A percentile compares a stretch with the other conserved stretches of the same genome.
Conservation (phyloP, 495 filamentous ascomycete genomes). For the Aspergillus panamensis region DNA sequence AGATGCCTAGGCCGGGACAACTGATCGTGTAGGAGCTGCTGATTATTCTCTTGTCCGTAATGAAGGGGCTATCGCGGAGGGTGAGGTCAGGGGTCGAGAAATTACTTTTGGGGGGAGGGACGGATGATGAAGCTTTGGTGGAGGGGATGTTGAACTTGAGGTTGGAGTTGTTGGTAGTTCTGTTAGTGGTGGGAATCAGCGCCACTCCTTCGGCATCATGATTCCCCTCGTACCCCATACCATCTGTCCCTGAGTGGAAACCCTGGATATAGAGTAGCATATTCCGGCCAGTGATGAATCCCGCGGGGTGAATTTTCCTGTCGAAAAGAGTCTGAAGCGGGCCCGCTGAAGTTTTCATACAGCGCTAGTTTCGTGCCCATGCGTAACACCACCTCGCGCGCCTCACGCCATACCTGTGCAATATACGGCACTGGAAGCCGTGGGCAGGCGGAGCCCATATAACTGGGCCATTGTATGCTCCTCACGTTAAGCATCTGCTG, state of each 20-base stretch:
- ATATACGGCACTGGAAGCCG: constrained; percentile 1
- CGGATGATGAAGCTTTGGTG: not conserved
- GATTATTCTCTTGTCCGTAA: not conserved
- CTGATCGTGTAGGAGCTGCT: not conserved
- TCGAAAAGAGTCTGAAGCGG: not conserved
- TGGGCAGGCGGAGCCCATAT: not conserved
- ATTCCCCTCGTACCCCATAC: not conserved
- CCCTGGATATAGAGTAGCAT: not conserved
- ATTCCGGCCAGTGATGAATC: not conserved
- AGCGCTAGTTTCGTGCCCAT: not conserved
- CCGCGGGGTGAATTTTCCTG: not conserved
- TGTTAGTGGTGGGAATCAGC: not conserved
- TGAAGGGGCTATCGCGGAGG: not conserved
- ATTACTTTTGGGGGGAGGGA: not conserved
- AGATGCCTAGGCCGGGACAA: not conserved
- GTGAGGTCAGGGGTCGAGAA: not conserved
- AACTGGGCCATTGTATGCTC: not conserved
- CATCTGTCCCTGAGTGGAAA: not conserved
- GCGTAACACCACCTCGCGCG: not conserved
- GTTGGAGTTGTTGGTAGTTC: not conserved
- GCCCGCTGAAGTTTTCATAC: not conserved
- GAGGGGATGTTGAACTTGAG: not conserved
- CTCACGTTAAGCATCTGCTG: not conserved
- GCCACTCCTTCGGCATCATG: not conserved
- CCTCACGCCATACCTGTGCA: constrained; percentile 2